Evolutionary conservation across 257 asterid species (phyloP), one percentile per base, ranked within the genome.

Genomic region (Primulina huaijiensis): DNA sequence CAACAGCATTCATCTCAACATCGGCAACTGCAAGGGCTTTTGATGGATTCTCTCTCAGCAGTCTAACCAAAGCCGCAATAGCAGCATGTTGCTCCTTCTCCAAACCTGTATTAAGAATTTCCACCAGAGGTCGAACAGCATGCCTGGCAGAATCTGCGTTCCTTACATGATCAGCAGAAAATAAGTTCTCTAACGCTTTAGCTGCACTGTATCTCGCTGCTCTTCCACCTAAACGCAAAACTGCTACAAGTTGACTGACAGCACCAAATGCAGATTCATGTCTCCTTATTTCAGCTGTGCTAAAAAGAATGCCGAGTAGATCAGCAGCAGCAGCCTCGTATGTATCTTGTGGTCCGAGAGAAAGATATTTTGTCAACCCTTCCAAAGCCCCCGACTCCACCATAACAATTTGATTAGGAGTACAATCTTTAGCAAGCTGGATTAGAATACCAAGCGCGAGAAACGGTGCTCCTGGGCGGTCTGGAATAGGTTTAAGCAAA

Each of bases 41-140:
- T 8, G 97, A 91, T 61, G 97, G 92, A 75, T 94, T 91, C 75
- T 89, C 99, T 59, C 85, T 91, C 71, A 94, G 88, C 70, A 94
- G 82, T 78, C 93, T 82, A 73, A 91, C 89, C 78, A 94, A 77
- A 40, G 99, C 99, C 72, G 97, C 97, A 71, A 94, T 90, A 61
- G 97, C 96, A 77, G 99, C 99, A 77, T 94, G 99, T 66, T 94
- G 99, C 83, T 94, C 99, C 80, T 92, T 94, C 87, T 94, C 99
- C 84, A 91, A 76, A 65, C 99, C 99, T 3, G 97, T 86, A 71
- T 84, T 88, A 59, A 94, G 83, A 79, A 94, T 91, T 68, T 94
- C 99, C 61, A 94, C 99, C 82, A 94, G 80, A 52, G 99, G 99
- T 73, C 88, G 92, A 78, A 94, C 96, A 56, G 99, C 97, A 80